Evolutionary conservation across 2,329 filamentous ascomycete species (phyloP).

Genomic region (Aspergillus tamarii): DNA sequence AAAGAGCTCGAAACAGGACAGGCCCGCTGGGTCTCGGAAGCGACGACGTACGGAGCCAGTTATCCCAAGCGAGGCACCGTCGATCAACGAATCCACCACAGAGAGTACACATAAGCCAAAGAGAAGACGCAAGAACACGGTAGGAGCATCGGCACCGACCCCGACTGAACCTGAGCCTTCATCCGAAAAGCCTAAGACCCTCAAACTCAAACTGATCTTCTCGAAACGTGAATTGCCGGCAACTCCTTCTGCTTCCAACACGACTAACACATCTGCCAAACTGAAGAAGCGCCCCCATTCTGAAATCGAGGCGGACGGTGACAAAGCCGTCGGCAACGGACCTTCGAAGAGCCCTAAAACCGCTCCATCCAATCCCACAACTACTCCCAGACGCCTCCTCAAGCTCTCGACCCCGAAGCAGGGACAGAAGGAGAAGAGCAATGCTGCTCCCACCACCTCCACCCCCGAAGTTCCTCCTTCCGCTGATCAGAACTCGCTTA

Average conservation of each 20-base stretch:
- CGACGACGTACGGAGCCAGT: conserved; percentile 18
- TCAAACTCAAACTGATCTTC: conserved; percentile 20
- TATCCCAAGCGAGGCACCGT: background rate
- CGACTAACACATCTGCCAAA: conserved; percentile 4
- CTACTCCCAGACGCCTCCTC: conserved; percentile 1
- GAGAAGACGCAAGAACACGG: conserved; percentile 18
- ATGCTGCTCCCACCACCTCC: background rate
- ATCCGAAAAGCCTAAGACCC: conserved; percentile 11
- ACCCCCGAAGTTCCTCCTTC: conserved; percentile 3
- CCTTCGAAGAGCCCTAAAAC: conserved; percentile 6
- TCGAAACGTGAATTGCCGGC: conserved; percentile 11
- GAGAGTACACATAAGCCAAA: conserved; percentile 14
- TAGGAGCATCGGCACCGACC: background rate
- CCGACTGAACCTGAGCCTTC: background rate
- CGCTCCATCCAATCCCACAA: background rate
- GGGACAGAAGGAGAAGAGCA: background rate
- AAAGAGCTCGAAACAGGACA: conserved; percentile 4
- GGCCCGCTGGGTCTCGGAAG: conserved; percentile 19
- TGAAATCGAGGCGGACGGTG: conserved; percentile 13
- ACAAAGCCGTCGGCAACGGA: background rate
- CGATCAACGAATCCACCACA: conserved; percentile 2
- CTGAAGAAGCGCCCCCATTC: conserved; percentile 23
- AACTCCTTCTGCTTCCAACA: background rate
- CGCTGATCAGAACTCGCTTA: conserved; percentile 2
- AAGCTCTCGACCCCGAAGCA: conserved; percentile 5